Evolutionary conservation across 2,329 filamentous ascomycete species (phyloP).

Genomic region (Stemphylium beticola): DNA sequence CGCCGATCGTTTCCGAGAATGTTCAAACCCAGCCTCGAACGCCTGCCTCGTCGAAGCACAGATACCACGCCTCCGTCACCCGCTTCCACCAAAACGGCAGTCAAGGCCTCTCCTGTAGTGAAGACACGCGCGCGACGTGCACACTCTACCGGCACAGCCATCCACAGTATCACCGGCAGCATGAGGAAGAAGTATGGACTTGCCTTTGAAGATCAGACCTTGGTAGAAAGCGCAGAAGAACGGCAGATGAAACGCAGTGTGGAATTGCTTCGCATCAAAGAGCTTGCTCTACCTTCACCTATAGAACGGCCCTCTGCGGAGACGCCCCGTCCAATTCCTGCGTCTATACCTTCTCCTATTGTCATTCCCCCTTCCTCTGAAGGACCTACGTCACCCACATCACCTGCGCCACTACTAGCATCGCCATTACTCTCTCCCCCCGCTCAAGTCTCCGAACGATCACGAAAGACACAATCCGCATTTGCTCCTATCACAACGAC

Average conservation of each 20-base stretch:
- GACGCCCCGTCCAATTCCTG: not conserved
- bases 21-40: slow-evolving; percentile 34
- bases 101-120: slow-evolving; percentile 24
- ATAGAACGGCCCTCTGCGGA: slow-evolving; percentile 16
- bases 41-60: slow-evolving; percentile 26
- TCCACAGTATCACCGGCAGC: slow-evolving; percentile 34
- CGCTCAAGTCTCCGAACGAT: slow-evolving; percentile 22
- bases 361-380: slow-evolving; percentile 21
- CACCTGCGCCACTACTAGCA: slow-evolving; percentile 12
- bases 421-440: slow-evolving; percentile 24
- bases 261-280: slow-evolving; percentile 41
- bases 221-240: slow-evolving; percentile 43
- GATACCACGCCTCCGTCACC: slow-evolving; percentile 26
- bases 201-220: slow-evolving; percentile 33
- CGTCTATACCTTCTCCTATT: slow-evolving; percentile 20
- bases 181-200: slow-evolving; percentile 39
- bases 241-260: slow-evolving; percentile 39
- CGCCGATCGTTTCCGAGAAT: slow-evolving; percentile 40
- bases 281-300: slow-evolving; percentile 30
- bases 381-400: slow-evolving; percentile 3
- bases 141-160: slow-evolving; percentile 42
- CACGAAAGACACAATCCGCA: slow-evolving; percentile 37
- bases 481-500: slow-evolving; percentile 44
- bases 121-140: slow-evolving; percentile 42
- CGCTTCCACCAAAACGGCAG: slow-evolving; percentile 24